Conservation (phyloP, 2,329 filamentous ascomycete genomes). For the Mollisia scopiformis region DNA sequence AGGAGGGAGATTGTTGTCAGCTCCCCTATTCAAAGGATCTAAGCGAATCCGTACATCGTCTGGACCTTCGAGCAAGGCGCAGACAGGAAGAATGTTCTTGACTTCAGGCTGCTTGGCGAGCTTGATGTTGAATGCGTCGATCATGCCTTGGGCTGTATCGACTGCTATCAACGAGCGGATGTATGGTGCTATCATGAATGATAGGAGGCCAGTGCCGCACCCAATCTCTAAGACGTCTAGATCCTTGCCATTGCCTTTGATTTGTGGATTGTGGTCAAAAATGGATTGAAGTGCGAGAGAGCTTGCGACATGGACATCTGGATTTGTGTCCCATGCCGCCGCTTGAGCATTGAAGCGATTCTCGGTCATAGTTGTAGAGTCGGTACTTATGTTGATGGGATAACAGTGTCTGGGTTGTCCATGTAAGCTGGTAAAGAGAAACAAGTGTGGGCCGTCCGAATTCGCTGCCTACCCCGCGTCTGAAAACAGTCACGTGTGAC, state of each 20-base stretch:
- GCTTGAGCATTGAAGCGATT: constrained; percentile 58
- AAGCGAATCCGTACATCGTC: constrained; percentile 48
- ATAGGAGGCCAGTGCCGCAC: constrained; percentile 91
- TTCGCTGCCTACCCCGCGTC: no score
- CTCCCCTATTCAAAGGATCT: constrained; percentile 21
- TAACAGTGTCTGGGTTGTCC: no score
- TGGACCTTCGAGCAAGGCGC: constrained; percentile 50
- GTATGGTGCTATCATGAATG: constrained; percentile 50
- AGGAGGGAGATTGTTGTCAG: not conserved
- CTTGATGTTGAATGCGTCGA: constrained; percentile 51
- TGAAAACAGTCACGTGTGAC: no score
- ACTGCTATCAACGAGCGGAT: constrained; percentile 53
- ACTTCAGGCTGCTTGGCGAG: constrained; percentile 35
- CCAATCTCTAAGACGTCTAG: constrained; percentile 83
- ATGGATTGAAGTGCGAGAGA: constrained; percentile 49
- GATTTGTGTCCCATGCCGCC: constrained; percentile 56
- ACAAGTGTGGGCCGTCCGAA: no score
- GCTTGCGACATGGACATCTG: constrained; percentile 49
- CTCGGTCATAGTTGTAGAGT: constrained; percentile 35
- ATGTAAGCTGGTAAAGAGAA: no score
- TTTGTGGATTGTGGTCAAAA: constrained; percentile 40
- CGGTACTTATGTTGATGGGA: no score
- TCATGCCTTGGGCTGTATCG: constrained; percentile 58
- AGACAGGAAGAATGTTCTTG: constrained; percentile 50
- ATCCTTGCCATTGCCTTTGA: constrained; percentile 24